phyloP scores from a whole-genome alignment of 768 basidiomycete genomes.

The Suillus bovinus region DNA sequence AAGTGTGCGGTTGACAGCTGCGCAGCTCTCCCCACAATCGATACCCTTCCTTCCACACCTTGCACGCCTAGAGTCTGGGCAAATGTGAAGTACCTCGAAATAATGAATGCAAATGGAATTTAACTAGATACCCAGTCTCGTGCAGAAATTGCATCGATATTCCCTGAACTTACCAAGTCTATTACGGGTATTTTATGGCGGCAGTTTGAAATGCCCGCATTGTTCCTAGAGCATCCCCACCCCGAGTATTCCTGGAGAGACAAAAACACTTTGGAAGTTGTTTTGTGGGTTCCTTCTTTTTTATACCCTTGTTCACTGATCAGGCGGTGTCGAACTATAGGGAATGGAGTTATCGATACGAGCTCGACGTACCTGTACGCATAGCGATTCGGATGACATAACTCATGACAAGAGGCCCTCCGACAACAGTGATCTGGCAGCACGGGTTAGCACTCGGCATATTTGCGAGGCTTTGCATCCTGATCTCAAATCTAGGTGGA shows the following conservation, averaged over 20 bases:
- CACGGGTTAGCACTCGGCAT: neutral
- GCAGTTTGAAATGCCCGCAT: conserved; percentile 29
- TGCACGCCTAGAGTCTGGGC: conserved; percentile 28
- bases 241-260: conserved; percentile 19
- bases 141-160: conserved; percentile 20
- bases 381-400: neutral
- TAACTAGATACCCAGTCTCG: conserved; percentile 21
- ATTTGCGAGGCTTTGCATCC: neutral
- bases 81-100: conserved; percentile 21
- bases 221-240: conserved; percentile 20
- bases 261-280: conserved; percentile 19
- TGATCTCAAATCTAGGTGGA: neutral
- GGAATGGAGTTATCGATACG: neutral
- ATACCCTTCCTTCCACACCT: conserved; percentile 14
- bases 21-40: neutral
- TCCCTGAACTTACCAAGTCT: conserved; percentile 26
- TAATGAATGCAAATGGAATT: conserved; percentile 6
- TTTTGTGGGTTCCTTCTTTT: conserved; percentile 19
- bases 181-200: conserved; percentile 24
- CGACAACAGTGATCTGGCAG: neutral
- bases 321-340: neutral
- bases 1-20: neutral
- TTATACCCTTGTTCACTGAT: neutral
- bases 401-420: neutral
- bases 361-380: neutral